Evolutionary conservation across 495 filamentous ascomycete species (phyloP).

Genomic region (Talaromyces thailandensis): DNA sequence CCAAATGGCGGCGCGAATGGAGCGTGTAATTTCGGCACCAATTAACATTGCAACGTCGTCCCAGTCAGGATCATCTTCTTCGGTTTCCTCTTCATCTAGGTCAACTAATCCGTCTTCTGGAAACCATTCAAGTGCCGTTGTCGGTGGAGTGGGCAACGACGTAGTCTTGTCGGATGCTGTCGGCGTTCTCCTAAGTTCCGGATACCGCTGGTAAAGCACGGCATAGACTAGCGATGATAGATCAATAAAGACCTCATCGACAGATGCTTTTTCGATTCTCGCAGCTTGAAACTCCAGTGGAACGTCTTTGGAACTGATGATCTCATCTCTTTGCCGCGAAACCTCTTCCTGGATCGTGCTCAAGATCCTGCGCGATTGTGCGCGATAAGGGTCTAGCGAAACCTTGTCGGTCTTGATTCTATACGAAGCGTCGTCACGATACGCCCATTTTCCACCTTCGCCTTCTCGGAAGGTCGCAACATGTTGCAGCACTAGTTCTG

Average conservation of each 20-base stretch:
- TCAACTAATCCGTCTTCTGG: slow-evolving; percentile 67
- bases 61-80: slow-evolving; percentile 85
- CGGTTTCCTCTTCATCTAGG: slow-evolving; percentile 59
- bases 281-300: slow-evolving; percentile 46
- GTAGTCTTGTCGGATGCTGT: slow-evolving; percentile 66
- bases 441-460: slow-evolving; percentile 76
- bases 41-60: slow-evolving; percentile 85
- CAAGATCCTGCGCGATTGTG: slow-evolving; percentile 76
- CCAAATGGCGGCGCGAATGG: slow-evolving; percentile 57
- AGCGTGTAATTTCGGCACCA: slow-evolving; percentile 80
- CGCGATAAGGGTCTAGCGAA: slow-evolving; percentile 83
- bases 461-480: slow-evolving; percentile 94
- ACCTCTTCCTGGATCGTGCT: slow-evolving; percentile 70
- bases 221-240: slow-evolving; percentile 73
- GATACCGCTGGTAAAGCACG: slow-evolving; percentile 67
- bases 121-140: slow-evolving; percentile 71
- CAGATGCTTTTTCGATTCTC: slow-evolving; percentile 80
- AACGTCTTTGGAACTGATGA: slow-evolving; percentile 11
- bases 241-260: slow-evolving; percentile 90
- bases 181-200: slow-evolving; percentile 54
- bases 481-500: slow-evolving; percentile 76
- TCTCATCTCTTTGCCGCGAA: slow-evolving; percentile 17
- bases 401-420: slow-evolving; percentile 87
- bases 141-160: slow-evolving; percentile 62
- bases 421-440: slow-evolving; percentile 64